phyloP scores from a whole-genome alignment of 2,329 filamentous ascomycete genomes.

The Fusarium sororula region DNA sequence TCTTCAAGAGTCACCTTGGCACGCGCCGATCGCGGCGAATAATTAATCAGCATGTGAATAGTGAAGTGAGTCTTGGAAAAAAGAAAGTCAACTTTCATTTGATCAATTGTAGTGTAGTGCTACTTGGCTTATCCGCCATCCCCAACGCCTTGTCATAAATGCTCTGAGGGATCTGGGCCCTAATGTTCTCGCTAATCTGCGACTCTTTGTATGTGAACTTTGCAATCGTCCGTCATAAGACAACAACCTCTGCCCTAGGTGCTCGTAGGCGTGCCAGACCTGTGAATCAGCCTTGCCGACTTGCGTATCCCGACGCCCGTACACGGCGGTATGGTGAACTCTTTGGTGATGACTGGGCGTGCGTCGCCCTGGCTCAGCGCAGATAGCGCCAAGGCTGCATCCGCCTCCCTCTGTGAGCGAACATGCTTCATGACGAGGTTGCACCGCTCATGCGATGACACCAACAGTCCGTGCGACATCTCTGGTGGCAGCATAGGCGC shows the following conservation, averaged over 20 bases:
- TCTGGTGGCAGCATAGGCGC: conserved; percentile 34
- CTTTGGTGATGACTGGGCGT: not conserved
- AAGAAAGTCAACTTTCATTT: not conserved
- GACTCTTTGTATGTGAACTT: conserved; percentile 11
- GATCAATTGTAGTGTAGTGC: conserved; percentile 7
- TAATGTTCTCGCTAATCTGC: not conserved
- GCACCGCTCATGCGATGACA: conserved; percentile 3
- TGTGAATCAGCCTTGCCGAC: conserved; percentile 17
- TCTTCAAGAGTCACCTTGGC: conserved; percentile 3
- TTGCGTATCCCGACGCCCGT: conserved; percentile 27
- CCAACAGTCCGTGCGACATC: conserved; percentile 24
- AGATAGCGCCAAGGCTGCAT: conserved; percentile 38
- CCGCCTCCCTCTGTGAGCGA: conserved; percentile 30
- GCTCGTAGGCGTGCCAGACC: conserved; percentile 9
- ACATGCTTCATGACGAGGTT: conserved; percentile 22
- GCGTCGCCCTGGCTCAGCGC: conserved; percentile 34
- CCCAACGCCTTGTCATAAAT: conserved; percentile 38
- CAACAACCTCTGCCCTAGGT: conserved; percentile 15
- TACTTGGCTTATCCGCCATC: conserved; percentile 7
- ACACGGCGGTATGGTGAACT: not conserved
- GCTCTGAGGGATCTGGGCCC: conserved; percentile 5
- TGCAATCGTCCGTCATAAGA: conserved; percentile 14
- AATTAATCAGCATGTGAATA: not conserved
- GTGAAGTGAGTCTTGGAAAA: not conserved
- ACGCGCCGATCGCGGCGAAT: conserved; percentile 1